These are phyloP conservation scores for Camelina laxa DNA, from an alignment of 345 rosid species.

Conservation along the genomic window DNA sequence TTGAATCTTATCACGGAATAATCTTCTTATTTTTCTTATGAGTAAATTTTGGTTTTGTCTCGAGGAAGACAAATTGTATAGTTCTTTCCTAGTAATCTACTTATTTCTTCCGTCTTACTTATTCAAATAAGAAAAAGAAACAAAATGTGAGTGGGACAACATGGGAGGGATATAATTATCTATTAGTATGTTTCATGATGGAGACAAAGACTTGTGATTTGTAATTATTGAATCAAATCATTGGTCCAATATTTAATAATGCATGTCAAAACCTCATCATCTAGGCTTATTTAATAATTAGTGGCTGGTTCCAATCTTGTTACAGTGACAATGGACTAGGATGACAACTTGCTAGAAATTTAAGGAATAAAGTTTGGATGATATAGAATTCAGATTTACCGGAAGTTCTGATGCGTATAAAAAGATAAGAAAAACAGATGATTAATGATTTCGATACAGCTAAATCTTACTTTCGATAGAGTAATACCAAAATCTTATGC, in stretches of 20 bases:
- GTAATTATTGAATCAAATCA: constrained; percentile 31
- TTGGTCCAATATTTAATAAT: constrained; percentile 33
- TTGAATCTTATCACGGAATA: neutral
- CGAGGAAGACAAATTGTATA: neutral
- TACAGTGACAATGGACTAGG: constrained; percentile 12
- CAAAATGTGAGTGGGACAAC: constrained; percentile 31
- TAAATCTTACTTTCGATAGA: constrained; percentile 10
- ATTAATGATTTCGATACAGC: neutral
- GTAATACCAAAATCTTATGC: neutral
- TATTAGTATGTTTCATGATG: constrained; percentile 38
- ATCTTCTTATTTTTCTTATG: neutral
- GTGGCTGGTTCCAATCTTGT: constrained; percentile 21
- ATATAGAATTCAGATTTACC: constrained; percentile 1
- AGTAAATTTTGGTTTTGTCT: neutral
- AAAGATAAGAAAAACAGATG: no score
- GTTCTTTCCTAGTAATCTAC: neutral
- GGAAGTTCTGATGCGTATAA: no score
- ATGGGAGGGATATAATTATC: constrained; percentile 27
- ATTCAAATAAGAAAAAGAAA: neutral
- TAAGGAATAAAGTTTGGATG: neutral
- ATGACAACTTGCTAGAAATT: constrained; percentile 17
- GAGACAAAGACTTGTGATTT: constrained; percentile 37
- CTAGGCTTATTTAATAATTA: constrained; percentile 19
- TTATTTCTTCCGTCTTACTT: neutral
- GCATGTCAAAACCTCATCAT: constrained; percentile 22